phyloP scores from a whole-genome alignment of 2,329 filamentous ascomycete genomes.

The Calonectria pteridis region DNA sequence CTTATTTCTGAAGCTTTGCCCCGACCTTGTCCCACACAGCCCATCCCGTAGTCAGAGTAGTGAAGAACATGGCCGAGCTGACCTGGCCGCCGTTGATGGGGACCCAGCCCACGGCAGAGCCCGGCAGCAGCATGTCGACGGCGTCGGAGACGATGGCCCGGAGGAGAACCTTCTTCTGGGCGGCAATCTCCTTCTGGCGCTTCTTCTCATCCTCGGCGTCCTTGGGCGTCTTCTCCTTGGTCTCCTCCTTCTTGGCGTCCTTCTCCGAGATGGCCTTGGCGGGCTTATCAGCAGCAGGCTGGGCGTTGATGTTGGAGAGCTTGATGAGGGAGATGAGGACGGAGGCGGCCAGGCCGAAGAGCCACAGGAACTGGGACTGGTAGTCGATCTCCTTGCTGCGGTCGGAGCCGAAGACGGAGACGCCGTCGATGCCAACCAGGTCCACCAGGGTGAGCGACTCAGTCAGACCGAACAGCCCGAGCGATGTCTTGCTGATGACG shows the following conservation, averaged over 20 bases:
- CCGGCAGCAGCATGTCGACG: constrained; percentile 74
- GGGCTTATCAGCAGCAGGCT: constrained; percentile 6
- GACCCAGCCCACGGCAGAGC: constrained; percentile 71
- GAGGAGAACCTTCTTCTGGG: constrained; percentile 53
- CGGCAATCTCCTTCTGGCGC: constrained; percentile 50
- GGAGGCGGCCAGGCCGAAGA: constrained; percentile 69
- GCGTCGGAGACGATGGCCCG: constrained; percentile 67
- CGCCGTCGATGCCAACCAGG: constrained; percentile 55
- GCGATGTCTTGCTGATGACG: constrained; percentile 67
- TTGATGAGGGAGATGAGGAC: constrained; percentile 58
- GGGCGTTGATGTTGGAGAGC: constrained; percentile 50
- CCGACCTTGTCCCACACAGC: constrained; percentile 71
- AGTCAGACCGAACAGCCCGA: constrained; percentile 76
- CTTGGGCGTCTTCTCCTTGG: constrained; percentile 32
- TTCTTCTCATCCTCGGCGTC: constrained; percentile 49
- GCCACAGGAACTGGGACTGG: constrained; percentile 79
- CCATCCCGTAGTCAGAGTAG: constrained; percentile 70
- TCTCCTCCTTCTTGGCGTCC: constrained; percentile 24
- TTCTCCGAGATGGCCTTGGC: constrained; percentile 28
- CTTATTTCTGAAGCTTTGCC: constrained; percentile 36
- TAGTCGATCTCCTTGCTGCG: constrained; percentile 61
- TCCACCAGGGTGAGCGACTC: constrained; percentile 75
- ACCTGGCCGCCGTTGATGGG: constrained; percentile 63
- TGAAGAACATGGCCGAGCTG: constrained; percentile 69
- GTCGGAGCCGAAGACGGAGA: constrained; percentile 66